Base-by-base conservation (phyloP, 2,329 filamentous ascomycete species). In the Lojkania enalia region DNA sequence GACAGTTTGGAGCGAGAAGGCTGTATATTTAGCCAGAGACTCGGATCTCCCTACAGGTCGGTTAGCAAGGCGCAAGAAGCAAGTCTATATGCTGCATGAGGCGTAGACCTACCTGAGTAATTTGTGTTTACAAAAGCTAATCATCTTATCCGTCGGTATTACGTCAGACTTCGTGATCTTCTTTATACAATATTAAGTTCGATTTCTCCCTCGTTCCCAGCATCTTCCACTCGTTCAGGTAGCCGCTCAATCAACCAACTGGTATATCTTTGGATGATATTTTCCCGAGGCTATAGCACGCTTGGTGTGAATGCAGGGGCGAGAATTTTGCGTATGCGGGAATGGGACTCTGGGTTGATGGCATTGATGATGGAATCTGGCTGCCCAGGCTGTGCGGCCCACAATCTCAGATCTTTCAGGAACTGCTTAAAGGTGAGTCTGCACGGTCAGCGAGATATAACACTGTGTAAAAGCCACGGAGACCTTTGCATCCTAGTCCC, bases 221-320 rank as follows among this genome's bases (percentile, higher is more conserved):
- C n/a, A n/a, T 41, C 40, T 20, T 27, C n/a, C n/a, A 49, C 23
- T 13, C 39, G 20, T 21, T 52, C 41, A 4, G 44, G 35, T 5
- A 52, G 35, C 6, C 43, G 35, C 20, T 39, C 33, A 5, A 44
- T 37, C 23, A 19, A 16, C 4, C n/a, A 9, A n/a, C 9, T 36
- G 16, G 15, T 15, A 15, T 36, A 20, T 6, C n/a, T 14, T 15
- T 40, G 36, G 3, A 46, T 16, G 9, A 46, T 29, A 9, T 27
- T 6, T 16, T 39, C 25, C 20, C 41, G 43, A 4, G 14, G 14
- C 13, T 29, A 15, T 6, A 46, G 27, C 13, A 37, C 35, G 16
- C 29, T n/a, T 15, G 20, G 14, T 5, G 35, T 46, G 43, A 46
- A 46, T 7, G 36, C 23, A 9, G 27, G 27, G 9, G 36, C n/a